Conservation (phyloP, 2,329 filamentous ascomycete species). For the Fusarium keratoplasticum region DNA sequence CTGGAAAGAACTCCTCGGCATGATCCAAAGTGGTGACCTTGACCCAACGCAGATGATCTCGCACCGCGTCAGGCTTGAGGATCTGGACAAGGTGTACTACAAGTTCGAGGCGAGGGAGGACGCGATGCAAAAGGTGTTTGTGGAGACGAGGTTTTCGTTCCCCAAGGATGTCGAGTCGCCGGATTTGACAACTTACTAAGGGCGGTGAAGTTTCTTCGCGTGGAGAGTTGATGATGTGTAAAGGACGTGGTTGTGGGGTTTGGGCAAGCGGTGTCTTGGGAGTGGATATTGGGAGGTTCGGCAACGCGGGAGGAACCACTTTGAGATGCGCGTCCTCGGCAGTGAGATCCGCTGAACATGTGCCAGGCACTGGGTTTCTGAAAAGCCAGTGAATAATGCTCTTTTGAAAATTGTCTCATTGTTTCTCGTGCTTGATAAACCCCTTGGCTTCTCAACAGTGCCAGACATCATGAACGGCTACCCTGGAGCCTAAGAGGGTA, state of each 20-base stretch:
- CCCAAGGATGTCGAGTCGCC: conserved; percentile 50
- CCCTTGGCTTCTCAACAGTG: neutral
- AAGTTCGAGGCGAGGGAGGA: conserved; percentile 73
- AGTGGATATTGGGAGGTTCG: neutral
- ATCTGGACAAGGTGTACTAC: conserved; percentile 74
- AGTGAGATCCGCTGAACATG: neutral
- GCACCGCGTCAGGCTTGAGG: conserved; percentile 80
- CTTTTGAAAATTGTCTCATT: neutral
- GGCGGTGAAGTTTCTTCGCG: neutral
- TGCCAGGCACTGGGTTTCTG: neutral
- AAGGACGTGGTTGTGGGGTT: neutral
- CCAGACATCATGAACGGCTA: neutral
- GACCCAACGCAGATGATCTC: conserved; percentile 85
- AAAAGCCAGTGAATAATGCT: neutral
- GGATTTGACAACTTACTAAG: conserved; percentile 30
- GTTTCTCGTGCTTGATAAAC: neutral
- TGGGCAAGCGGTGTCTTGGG: neutral
- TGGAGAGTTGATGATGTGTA: neutral
- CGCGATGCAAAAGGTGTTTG: conserved; percentile 84
- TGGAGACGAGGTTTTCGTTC: conserved; percentile 68
- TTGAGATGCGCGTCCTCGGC: neutral
- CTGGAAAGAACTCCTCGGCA: conserved; percentile 80
- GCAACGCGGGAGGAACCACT: neutral
- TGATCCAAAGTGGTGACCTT: conserved; percentile 75
- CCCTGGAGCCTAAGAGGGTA: conserved; percentile 8